Percentiles rank a stretch among this genome's conserved stretches.
These are phyloP conservation scores for Jackrogersella minutella DNA, from an alignment of 495 filamentous ascomycete genomes.

Conservation along the genomic window DNA sequence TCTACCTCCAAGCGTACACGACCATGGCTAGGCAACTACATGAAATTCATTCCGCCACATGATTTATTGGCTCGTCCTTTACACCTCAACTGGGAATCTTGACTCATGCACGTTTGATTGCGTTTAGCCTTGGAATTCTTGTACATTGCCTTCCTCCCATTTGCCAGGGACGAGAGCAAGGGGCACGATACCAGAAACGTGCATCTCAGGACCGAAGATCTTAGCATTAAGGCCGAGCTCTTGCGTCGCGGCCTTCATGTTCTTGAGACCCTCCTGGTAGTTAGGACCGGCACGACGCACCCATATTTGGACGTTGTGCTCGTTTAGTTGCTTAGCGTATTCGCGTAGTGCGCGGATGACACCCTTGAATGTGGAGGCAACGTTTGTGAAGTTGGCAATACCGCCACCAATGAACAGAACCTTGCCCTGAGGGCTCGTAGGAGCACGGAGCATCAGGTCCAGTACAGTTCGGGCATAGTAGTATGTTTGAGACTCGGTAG, in stretches of 20 bases:
- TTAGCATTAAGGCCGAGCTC: conserved; percentile 95
- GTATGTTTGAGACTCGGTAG: conserved; percentile 97
- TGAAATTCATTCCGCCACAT: conserved; percentile 27
- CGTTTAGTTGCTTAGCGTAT: conserved; percentile 81
- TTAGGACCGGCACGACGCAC: conserved; percentile 98
- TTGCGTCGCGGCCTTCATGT: conserved; percentile 95
- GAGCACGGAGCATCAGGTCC: conserved; percentile 96
- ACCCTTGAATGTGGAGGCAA: conserved; percentile 99
- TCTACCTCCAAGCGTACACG: conserved; percentile 30
- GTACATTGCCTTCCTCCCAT: conserved; percentile 59
- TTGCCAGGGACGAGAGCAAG: conserved; percentile 66
- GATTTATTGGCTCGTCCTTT: conserved; percentile 25
- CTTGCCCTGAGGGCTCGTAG: conserved; percentile 87
- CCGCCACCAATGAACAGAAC: conserved; percentile 99
- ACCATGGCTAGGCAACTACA: conserved; percentile 11
- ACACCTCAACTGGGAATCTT: conserved; percentile 25
- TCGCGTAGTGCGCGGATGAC: conserved; percentile 97
- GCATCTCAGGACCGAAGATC: conserved; percentile 98
- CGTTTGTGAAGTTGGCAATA: conserved; percentile 99
- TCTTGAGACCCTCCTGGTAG: conserved; percentile 99
- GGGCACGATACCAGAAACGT: conserved; percentile 71
- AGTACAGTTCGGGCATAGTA: conserved; percentile 97
- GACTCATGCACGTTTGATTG: conserved; percentile 13
- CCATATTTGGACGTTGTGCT: conserved; percentile 99
- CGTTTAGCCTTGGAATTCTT: conserved; percentile 61